phyloP scores from a whole-genome alignment of 306 rosid genomes.

The Hippophae rhamnoides region DNA sequence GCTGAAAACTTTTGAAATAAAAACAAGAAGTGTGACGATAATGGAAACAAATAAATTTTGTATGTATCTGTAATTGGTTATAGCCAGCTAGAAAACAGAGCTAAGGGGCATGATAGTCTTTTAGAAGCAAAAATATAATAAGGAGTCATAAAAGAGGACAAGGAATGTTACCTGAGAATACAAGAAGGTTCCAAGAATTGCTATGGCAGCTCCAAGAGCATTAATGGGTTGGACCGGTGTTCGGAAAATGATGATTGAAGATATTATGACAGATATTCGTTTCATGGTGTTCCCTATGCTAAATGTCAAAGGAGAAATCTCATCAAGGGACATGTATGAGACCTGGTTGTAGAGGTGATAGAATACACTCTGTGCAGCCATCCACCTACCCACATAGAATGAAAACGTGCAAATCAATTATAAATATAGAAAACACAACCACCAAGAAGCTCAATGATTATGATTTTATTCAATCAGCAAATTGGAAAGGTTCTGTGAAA shows the following conservation, averaged over 20 bases:
- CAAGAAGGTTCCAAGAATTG: slow-evolving; percentile 83
- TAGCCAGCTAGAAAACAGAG: slow-evolving; percentile 4
- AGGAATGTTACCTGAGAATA: slow-evolving; percentile 68
- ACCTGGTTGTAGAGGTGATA: slow-evolving; percentile 96
- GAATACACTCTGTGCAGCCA: slow-evolving; percentile 91
- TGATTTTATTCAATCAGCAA: too few species aligned
- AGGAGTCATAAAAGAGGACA: not conserved
- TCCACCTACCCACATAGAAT: slow-evolving; percentile 55
- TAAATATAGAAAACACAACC: slow-evolving; percentile 7
- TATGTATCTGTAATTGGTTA: not conserved
- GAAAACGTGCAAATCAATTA: not conserved
- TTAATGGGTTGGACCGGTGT: slow-evolving; percentile 94
- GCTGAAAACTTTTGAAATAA: not conserved
- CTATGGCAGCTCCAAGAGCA: slow-evolving; percentile 93
- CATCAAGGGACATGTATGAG: slow-evolving; percentile 92
- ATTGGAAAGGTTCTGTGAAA: too few species aligned
- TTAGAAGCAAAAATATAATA: not conserved
- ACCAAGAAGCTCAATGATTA: not conserved
- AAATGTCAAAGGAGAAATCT: slow-evolving; percentile 94
- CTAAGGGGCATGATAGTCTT: not conserved
- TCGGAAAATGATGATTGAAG: slow-evolving; percentile 88
- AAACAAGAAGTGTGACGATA: slow-evolving; percentile 3
- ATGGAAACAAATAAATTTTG: slow-evolving; percentile 6
- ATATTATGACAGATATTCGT: slow-evolving; percentile 88
- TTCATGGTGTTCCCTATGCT: slow-evolving; percentile 98